Evolutionary conservation across 768 basidiomycete genomes (phyloP).

Genomic region (Amanita muscaria): DNA sequence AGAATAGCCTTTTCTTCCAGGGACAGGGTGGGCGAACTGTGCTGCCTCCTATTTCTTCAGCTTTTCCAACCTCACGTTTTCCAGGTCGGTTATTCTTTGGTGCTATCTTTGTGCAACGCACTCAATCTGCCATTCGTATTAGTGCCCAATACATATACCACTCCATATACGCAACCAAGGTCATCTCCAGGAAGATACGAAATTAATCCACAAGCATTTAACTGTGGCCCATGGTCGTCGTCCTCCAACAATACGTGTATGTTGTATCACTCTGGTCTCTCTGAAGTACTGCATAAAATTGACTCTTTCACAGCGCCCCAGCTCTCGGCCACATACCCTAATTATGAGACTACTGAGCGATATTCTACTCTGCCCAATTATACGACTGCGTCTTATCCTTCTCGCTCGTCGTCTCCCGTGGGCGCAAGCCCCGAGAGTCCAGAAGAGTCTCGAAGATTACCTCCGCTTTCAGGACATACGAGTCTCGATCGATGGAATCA

Average conservation of each 20-base stretch:
- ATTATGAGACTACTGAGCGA: constrained; percentile 53
- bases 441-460: constrained; percentile 48
- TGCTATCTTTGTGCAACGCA: constrained; percentile 41
- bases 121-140: constrained; percentile 50
- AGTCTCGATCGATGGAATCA: constrained; percentile 43
- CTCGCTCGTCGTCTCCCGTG: constrained; percentile 40
- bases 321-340: constrained; percentile 35
- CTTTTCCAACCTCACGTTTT: constrained; percentile 84
- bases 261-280: constrained; percentile 18
- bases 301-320: constrained; percentile 31
- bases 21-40: constrained; percentile 85
- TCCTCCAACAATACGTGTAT: constrained; percentile 25
- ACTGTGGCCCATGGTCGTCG: constrained; percentile 43
- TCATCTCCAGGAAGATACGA: constrained; percentile 55
- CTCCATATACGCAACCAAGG: constrained; percentile 56
- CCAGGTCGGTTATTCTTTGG: constrained; percentile 70
- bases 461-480: constrained; percentile 44
- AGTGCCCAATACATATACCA: constrained; percentile 54
- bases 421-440: constrained; percentile 37
- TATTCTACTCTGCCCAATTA: constrained; percentile 40
- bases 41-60: constrained; percentile 78
- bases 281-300: constrained; percentile 29
- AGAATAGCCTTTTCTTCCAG: constrained; percentile 58
- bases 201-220: constrained; percentile 39
- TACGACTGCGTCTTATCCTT: constrained; percentile 30